phyloP scores from a whole-genome alignment of 83 land plant species.

The Picea abies region DNA sequence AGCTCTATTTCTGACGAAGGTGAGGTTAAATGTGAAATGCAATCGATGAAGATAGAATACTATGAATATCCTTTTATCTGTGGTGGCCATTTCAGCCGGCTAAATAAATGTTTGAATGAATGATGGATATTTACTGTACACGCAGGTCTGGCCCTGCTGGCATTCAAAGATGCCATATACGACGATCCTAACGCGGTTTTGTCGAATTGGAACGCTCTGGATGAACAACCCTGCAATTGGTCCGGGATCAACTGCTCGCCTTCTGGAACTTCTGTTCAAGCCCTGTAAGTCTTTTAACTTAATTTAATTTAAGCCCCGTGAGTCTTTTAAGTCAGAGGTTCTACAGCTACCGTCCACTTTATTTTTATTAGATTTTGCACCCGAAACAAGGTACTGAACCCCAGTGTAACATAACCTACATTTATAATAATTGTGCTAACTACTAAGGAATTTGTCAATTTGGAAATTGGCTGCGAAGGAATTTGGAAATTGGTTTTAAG shows the following conservation, averaged over 20 bases:
- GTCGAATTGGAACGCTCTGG: slow-evolving; percentile 50
- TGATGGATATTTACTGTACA: slow-evolving; percentile 4
- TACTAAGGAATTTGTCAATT: too few relatives aligned
- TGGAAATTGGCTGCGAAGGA: too few relatives aligned
- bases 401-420: too few relatives aligned
- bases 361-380: too few relatives aligned
- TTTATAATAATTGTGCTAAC: too few relatives aligned
- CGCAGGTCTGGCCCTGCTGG: slow-evolving; percentile 39
- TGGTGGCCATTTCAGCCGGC: not conserved
- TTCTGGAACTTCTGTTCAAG: slow-evolving; percentile 24
- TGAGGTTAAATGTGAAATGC: not conserved
- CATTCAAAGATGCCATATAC: slow-evolving; percentile 47
- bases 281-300: slow-evolving; percentile 34
- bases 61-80: not conserved
- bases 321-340: too few relatives aligned
- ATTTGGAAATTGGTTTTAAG: too few relatives aligned
- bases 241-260: slow-evolving; percentile 41
- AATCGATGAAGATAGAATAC: too few relatives aligned
- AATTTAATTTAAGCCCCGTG: too few relatives aligned
- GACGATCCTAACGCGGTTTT: slow-evolving; percentile 46
- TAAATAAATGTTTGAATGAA: not conserved
- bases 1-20: slow-evolving; percentile 10
- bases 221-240: slow-evolving; percentile 60
- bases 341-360: too few relatives aligned
- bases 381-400: too few relatives aligned